Base-by-base conservation (phyloP, 805 yeast genomes). In the Saccharomycopsis sp. region DNA sequence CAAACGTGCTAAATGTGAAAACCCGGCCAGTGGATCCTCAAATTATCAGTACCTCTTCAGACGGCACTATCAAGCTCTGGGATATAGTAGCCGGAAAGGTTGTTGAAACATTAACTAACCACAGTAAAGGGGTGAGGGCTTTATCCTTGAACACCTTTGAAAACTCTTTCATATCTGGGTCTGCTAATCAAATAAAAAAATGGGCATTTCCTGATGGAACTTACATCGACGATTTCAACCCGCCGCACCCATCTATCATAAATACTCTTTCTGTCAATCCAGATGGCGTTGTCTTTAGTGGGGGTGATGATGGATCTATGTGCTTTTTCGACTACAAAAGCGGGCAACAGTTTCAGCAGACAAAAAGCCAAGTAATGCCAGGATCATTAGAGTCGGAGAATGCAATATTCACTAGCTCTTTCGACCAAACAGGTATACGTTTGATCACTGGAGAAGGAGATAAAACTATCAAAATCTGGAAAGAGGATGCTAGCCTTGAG, bases 361-460 rank as follows among this genome's bases (percentile, higher is more conserved):
- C 76, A 3, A 63, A 64, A 1, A 79, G 92, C 0, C 74, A 74
- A 0, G 80, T 84, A 3, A 72, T 84, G 15, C 87, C 91, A 0
- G 97, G 97, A 0, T 82, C 94, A 0, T 65, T 80, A 16, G 83
- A 79, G 4, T 76, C 89, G 53, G 91, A 85, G 63, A 71, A 75
- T 24, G 86, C 95, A 7, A 81, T 92, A 3, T 75, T 85, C 62
- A 77, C 90, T 8, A 80, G 91, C 46, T 68, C 82, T 1, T 90
- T 90, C 68, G 97, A 94, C 69, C 73, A 77, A 68, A 83, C 90
- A 59, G 97, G 97, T 0, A 71, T 83, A 64, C 78, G 97, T 52
- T 71, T 94, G 58, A 78, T 94, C 20, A 89, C 97, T 1, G 90
- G 97, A 53, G 96, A 89, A 65, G 83, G 89, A n/a, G 98, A 92